Evolutionary conservation across 495 filamentous ascomycete species (phyloP).

Genomic region (Chaetomidium leptoderma): DNA sequence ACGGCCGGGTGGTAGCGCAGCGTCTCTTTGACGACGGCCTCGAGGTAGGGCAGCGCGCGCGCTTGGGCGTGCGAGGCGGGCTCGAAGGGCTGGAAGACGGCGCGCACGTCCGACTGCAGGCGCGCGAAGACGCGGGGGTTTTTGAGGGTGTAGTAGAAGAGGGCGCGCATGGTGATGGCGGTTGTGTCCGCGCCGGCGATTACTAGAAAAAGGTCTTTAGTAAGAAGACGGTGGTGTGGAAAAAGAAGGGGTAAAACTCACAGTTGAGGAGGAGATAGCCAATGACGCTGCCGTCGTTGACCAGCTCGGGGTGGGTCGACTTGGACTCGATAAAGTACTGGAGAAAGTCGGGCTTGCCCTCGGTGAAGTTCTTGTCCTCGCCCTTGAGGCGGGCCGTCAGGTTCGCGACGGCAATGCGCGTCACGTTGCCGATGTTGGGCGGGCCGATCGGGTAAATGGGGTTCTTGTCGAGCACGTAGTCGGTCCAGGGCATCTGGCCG

Average conservation of each 20-base stretch:
- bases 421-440: slow-evolving; percentile 24
- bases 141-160: slow-evolving; percentile 35
- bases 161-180: slow-evolving; percentile 35
- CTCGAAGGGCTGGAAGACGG: slow-evolving; percentile 9
- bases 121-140: slow-evolving; percentile 29
- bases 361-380: slow-evolving; percentile 20
- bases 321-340: slow-evolving; percentile 33
- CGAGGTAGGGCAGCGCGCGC: slow-evolving; percentile 50
- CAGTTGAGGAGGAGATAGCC: slow-evolving; percentile 34
- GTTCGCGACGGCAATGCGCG: slow-evolving; percentile 22
- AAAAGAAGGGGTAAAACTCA: not conserved
- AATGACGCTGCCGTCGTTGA: slow-evolving; percentile 24
- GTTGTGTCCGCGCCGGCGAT: slow-evolving; percentile 45
- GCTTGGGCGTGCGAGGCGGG: slow-evolving; percentile 22
- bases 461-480: slow-evolving; percentile 32
- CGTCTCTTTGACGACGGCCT: slow-evolving; percentile 57
- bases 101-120: slow-evolving; percentile 26
- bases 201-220: slow-evolving; percentile 19
- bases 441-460: slow-evolving; percentile 23
- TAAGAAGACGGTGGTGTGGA: not conserved
- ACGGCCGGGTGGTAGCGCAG: slow-evolving; percentile 55
- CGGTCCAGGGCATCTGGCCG: slow-evolving; percentile 33
- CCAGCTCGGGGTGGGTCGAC: slow-evolving; percentile 26
- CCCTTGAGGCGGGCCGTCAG: slow-evolving; percentile 23
- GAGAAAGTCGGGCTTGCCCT: slow-evolving; percentile 26